A percentile compares a stretch with the other conserved stretches of the same genome.
These are phyloP conservation scores for Arbutus unedo DNA, from an alignment of 148 eudicot genomes.

Conservation along the genomic window DNA sequence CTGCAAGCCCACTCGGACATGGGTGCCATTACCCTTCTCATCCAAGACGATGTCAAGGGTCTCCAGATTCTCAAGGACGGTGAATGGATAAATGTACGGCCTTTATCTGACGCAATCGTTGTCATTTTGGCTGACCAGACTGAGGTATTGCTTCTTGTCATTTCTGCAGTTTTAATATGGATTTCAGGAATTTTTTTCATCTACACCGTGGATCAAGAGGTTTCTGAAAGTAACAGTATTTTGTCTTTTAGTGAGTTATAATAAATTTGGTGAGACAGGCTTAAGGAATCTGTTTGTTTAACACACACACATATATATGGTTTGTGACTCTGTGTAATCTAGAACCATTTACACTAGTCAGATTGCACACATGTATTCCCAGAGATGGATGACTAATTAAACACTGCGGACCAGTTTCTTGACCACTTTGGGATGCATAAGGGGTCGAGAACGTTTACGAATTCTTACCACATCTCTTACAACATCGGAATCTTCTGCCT, in stretches of 20 bases:
- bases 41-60: constrained; percentile 88
- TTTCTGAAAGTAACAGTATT: neutral
- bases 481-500: neutral
- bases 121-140: constrained; percentile 92
- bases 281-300: neutral
- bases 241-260: neutral
- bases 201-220: neutral
- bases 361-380: neutral
- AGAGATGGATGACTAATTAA: neutral
- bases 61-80: constrained; percentile 82
- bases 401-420: neutral
- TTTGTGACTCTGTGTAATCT: neutral
- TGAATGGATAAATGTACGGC: constrained; percentile 75
- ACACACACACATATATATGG: too few species aligned
- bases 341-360: neutral
- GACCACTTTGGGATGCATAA: neutral
- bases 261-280: neutral
- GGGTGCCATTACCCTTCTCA: constrained; percentile 79
- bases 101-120: constrained; percentile 66
- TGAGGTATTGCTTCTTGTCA: constrained; percentile 53
- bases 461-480: neutral
- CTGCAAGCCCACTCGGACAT: constrained; percentile 87
- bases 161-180: neutral
- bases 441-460: neutral
- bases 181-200: neutral